phyloP scores from a whole-genome alignment of 192 early-diverging fungal species.

The Gryganskiella cystojenkinii region DNA sequence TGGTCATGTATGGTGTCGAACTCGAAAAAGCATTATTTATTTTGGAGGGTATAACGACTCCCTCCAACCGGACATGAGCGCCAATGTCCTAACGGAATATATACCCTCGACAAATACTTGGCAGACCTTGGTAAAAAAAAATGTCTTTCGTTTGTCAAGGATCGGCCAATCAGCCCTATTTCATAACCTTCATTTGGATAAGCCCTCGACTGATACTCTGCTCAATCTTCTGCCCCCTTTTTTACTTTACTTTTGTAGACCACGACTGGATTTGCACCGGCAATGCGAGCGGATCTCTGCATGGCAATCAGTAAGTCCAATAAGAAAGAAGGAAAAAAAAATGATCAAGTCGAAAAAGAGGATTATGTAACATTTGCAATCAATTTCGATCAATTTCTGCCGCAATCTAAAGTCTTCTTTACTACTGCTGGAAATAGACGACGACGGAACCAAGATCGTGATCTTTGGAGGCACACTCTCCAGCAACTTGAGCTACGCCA shows the following conservation, averaged over 20 bases:
- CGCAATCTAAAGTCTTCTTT: neutral
- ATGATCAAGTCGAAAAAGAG: no score
- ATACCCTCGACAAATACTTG: conserved; percentile 15
- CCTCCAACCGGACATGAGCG: neutral
- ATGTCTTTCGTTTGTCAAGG: neutral
- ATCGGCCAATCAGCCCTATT: no score
- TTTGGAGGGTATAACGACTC: conserved; percentile 38
- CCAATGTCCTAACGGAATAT: conserved; percentile 26
- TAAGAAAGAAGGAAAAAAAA: no score
- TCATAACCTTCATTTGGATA: neutral
- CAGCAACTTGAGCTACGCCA: neutral
- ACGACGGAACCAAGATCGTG: conserved; percentile 28
- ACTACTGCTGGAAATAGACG: conserved; percentile 1
- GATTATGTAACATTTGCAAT: no score
- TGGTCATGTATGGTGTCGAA: conserved; percentile 10
- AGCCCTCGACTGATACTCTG: neutral
- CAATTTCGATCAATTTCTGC: no score
- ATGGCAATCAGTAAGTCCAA: conserved; percentile 29
- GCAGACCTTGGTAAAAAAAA: conserved; percentile 18
- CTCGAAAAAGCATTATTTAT: conserved; percentile 29
- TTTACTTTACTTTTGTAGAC: conserved; percentile 13
- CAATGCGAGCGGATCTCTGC: conserved; percentile 40
- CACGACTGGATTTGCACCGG: conserved; percentile 11
- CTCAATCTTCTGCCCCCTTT: neutral
- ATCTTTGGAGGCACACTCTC: conserved; percentile 24